These are phyloP conservation scores for Lactarius tabidus DNA, from an alignment of 768 basidiomycete genomes.

Conservation along the genomic window DNA sequence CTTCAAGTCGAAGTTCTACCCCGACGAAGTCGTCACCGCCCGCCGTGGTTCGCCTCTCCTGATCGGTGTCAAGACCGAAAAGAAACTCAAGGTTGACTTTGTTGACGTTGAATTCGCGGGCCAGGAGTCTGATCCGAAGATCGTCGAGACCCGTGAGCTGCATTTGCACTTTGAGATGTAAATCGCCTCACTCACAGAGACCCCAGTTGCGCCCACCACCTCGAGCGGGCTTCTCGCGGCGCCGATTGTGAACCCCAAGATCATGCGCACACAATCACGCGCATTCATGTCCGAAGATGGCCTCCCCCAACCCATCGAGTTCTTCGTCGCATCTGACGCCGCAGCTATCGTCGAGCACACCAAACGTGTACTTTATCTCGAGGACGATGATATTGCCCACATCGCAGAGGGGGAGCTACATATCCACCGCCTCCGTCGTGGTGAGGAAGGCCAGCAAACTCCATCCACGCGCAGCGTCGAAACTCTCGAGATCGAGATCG, in stretches of 20 bases:
- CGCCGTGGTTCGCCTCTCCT: constrained; percentile 95
- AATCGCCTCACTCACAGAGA: constrained; percentile 33
- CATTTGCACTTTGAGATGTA: background rate
- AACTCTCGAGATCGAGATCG: constrained; percentile 96
- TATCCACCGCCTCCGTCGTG: constrained; percentile 94
- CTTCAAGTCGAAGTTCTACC: constrained; percentile 95
- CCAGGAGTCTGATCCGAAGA: constrained; percentile 53
- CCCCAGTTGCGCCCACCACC: constrained; percentile 38
- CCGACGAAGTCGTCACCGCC: constrained; percentile 92
- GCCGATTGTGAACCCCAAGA: constrained; percentile 61
- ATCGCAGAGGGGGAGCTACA: constrained; percentile 96
- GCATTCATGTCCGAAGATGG: constrained; percentile 99
- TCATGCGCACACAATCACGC: constrained; percentile 90
- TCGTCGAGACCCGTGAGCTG: constrained; percentile 40
- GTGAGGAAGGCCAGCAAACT: constrained; percentile 64
- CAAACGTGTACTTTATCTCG: constrained; percentile 96
- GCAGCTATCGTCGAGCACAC: constrained; percentile 97
- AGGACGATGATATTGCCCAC: constrained; percentile 99
- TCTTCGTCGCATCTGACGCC: constrained; percentile 98
- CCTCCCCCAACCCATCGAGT: constrained; percentile 97
- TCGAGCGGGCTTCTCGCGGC: constrained; percentile 66
- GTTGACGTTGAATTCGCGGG: constrained; percentile 95
- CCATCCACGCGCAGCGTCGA: constrained; percentile 89
- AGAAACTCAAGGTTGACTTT: constrained; percentile 99
- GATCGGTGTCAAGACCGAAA: constrained; percentile 99